Base-by-base conservation (phyloP, 2,329 filamentous ascomycete species). In the Pleoardoris graminearum region DNA sequence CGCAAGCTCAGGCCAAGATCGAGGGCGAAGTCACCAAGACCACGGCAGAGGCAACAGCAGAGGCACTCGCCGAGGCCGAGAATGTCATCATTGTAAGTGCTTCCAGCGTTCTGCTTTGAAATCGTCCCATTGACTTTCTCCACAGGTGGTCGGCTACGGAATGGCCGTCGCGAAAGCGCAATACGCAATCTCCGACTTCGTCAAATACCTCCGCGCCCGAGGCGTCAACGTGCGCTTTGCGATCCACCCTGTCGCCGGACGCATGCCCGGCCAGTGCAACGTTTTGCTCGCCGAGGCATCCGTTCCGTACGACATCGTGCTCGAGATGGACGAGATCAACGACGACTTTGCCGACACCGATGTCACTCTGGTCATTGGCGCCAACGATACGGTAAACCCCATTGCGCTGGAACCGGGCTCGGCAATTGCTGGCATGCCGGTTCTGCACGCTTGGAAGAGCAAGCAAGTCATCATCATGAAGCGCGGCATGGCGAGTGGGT, bases 261-360 rank as follows among this genome's bases (percentile, higher is more conserved):
- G 91, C 27, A 96, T 96, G 91, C 91, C 91, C 0, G 91, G 91
- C 0, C 91, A 96, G 75, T 96, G 91, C 76, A 96, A 96, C 66
- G 91, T 96, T 3, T 79, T 96, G 2, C 84, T 96, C 12, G 91
- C 91, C 0, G 91, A 96, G 72, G 91, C 91, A 1, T 87, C 83
- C 29, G 91, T 96, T 25, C 90, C 90, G 2, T 96, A 96, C 66
- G 91, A 96, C 63, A 93, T 96, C 50, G 91, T 96, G 23, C 81
- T 95, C 39, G 91, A 96, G 75, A 96, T 96, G 91, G 91, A 96
- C 63, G 91, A 96, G 77, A 95, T 96, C 76, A 96, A 96, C 72
- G 91, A 95, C 57, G 91, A 96, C 66, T 96, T 96, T 71, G 74
- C 80, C 6, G 88, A 94, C 23, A 95, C 91, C 0, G 91, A 96